Conservation (phyloP, 768 basidiomycete genomes). For the Hygrocybe coccinea region DNA sequence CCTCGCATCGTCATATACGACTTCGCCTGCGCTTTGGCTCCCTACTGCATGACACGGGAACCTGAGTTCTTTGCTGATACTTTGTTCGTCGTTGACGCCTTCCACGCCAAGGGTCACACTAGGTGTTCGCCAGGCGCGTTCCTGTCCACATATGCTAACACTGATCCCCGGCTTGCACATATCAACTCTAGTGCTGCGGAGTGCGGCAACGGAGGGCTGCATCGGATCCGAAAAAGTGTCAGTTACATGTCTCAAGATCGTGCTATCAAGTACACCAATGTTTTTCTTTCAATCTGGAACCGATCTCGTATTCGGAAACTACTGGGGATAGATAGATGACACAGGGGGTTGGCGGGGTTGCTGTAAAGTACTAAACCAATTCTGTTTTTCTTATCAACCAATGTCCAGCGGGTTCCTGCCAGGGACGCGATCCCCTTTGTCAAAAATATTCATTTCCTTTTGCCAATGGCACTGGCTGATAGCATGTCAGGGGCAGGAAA, state of each 20-base stretch:
- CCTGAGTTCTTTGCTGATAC: constrained; percentile 28
- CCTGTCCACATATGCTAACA: constrained; percentile 21
- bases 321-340: not conserved
- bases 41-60: constrained; percentile 30
- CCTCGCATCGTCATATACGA: constrained; percentile 27
- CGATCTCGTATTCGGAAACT: not conserved
- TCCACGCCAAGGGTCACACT: constrained; percentile 28
- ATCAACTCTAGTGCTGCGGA: constrained; percentile 33
- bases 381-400: too few species aligned
- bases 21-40: constrained; percentile 27
- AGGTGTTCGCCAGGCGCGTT: constrained; percentile 25
- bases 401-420: too few species aligned
- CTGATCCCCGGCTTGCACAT: constrained; percentile 19
- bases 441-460: too few species aligned
- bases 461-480: too few species aligned
- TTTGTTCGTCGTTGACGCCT: constrained; percentile 26
- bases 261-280: constrained; percentile 24
- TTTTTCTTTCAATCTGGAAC: constrained; percentile 17
- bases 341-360: too few species aligned
- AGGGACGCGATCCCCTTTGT: too few species aligned
- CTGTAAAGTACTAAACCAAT: too few species aligned
- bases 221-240: constrained; percentile 24
- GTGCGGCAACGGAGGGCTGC: constrained; percentile 28
- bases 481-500: too few species aligned
- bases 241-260: constrained; percentile 28